Conservation (phyloP, 805 yeast species). For the Yamadazyma phyllophila region DNA sequence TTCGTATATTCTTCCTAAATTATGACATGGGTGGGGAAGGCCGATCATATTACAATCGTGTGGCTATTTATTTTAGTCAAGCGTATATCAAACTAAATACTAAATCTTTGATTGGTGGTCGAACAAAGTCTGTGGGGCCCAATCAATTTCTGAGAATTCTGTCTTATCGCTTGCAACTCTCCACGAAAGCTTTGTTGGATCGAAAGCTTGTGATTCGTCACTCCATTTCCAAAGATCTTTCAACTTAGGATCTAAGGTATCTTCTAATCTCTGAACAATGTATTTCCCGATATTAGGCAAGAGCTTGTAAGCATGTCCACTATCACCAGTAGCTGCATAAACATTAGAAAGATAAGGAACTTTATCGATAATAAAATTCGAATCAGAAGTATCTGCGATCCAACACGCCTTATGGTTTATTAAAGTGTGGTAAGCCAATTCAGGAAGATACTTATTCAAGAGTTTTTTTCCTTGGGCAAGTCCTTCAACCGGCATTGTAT, state of each 20-base stretch:
- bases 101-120: not conserved
- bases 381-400: slow-evolving; percentile 34
- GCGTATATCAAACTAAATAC: not conserved
- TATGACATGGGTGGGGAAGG: too few relatives aligned
- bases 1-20: not conserved
- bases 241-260: slow-evolving; percentile 6
- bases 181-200: slow-evolving; percentile 12
- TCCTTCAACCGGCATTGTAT: slow-evolving; percentile 34
- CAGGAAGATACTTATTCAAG: slow-evolving; percentile 37
- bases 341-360: slow-evolving; percentile 27
- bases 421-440: slow-evolving; percentile 28
- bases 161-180: slow-evolving; percentile 9
- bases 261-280: slow-evolving; percentile 12
- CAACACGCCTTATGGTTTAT: slow-evolving; percentile 23
- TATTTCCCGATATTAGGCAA: slow-evolving; percentile 32
- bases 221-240: slow-evolving; percentile 16
- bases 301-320: slow-evolving; percentile 40
- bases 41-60: too few relatives aligned
- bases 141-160: slow-evolving; percentile 11
- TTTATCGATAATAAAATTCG: slow-evolving; percentile 32
- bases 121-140: slow-evolving; percentile 4
- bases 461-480: slow-evolving; percentile 23
- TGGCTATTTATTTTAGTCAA: too few relatives aligned
- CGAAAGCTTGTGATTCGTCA: slow-evolving; percentile 11
- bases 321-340: slow-evolving; percentile 36